These are phyloP conservation scores for Candida golubevii DNA, from an alignment of 805 yeast genomes.

Conservation along the genomic window DNA sequence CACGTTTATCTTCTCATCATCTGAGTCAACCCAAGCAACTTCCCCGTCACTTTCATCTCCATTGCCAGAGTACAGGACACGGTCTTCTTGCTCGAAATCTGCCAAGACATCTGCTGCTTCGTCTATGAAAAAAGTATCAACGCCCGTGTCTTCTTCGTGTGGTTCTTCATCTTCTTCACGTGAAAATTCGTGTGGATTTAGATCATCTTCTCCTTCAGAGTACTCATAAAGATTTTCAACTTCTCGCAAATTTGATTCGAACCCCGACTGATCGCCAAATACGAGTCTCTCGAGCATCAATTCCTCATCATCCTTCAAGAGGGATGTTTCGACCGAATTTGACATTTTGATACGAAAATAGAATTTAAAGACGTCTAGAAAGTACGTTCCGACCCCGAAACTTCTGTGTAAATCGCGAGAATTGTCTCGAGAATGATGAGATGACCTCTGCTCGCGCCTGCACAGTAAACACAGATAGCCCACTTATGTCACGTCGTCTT, in stretches of 20 bases:
- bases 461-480: neutral
- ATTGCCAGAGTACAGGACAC: constrained; percentile 23
- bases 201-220: constrained; percentile 33
- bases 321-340: too few relatives aligned
- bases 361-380: too few relatives aligned
- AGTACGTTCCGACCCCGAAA: too few relatives aligned
- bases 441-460: constrained; percentile 9
- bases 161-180: constrained; percentile 27
- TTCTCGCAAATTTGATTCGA: constrained; percentile 58
- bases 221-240: constrained; percentile 54
- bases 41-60: constrained; percentile 33
- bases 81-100: constrained; percentile 40
- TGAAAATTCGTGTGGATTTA: neutral
- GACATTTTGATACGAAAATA: neutral
- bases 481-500: neutral
- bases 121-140: constrained; percentile 40
- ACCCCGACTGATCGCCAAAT: constrained; percentile 82
- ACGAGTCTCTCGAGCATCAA: constrained; percentile 72
- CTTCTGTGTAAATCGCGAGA: too few relatives aligned
- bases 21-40: constrained; percentile 79
- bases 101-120: constrained; percentile 39
- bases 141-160: constrained; percentile 28
- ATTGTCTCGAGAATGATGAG: constrained; percentile 5
- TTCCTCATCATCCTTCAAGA: constrained; percentile 75
- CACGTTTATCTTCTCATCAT: constrained; percentile 70